A percentile compares a stretch with the other conserved stretches of the same genome.
Evolutionary conservation across 1,284 basidiomycete genomes (phyloP).

Genomic region (Sanghuangporus sanghuang): DNA sequence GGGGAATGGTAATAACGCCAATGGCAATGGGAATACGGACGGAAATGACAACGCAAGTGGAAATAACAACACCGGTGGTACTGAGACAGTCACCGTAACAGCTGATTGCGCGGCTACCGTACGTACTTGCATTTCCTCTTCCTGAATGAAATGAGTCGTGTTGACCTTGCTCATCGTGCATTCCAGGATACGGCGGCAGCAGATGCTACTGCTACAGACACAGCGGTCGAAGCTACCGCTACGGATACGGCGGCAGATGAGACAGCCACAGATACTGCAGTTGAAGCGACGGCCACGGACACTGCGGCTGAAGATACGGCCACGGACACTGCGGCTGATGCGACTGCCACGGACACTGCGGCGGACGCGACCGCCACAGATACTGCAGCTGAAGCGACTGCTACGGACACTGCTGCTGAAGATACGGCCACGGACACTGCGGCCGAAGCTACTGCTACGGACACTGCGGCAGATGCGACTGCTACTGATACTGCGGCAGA

Average conservation of each 20-base stretch:
- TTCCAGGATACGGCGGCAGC: neutral
- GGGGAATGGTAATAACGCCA: neutral
- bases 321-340: neutral
- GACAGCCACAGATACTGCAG: neutral
- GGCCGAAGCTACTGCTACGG: neutral
- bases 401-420: neutral
- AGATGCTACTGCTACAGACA: too few species aligned
- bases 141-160: neutral
- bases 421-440: neutral
- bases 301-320: neutral
- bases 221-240: too few species aligned
- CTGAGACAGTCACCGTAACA: neutral
- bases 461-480: neutral
- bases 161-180: neutral
- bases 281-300: neutral
- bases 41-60: neutral
- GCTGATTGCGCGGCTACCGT: neutral
- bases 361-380: neutral
- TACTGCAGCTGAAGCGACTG: neutral
- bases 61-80: neutral
- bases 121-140: too few species aligned
- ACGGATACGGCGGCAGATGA: neutral
- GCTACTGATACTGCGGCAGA: neutral
- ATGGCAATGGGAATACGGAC: neutral
- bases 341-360: neutral